These are phyloP conservation scores for Termitomyces sp. DNA, from an alignment of 768 basidiomycete genomes.

Conservation along the genomic window DNA sequence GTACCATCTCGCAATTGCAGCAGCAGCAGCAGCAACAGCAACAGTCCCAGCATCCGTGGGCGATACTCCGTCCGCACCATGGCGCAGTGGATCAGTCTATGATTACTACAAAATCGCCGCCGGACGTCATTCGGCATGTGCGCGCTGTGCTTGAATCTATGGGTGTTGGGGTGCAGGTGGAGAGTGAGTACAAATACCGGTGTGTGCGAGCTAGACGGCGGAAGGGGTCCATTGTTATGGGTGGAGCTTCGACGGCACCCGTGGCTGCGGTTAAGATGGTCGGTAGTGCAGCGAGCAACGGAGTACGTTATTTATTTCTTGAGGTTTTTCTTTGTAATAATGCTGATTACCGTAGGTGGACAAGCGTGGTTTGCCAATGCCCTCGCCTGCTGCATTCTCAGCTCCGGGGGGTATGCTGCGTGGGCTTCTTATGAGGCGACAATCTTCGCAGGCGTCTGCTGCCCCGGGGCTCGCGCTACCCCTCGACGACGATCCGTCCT, in stretches of 20 bases:
- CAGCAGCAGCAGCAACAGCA: conserved; percentile 2
- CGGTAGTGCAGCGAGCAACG: conserved; percentile 80
- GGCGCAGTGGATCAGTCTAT: conserved; percentile 90
- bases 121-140: conserved; percentile 85
- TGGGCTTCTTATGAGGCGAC: conserved; percentile 84
- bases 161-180: conserved; percentile 85
- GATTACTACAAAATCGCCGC: conserved; percentile 78
- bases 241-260: conserved; percentile 27
- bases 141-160: conserved; percentile 74
- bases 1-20: conserved; percentile 22
- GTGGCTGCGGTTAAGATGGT: conserved; percentile 72
- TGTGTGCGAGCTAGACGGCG: conserved; percentile 76
- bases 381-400: conserved; percentile 67
- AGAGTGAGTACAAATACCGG: conserved; percentile 87
- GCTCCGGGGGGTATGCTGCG: conserved; percentile 76
- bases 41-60: conserved; percentile 19
- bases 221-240: conserved; percentile 41
- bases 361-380: conserved; percentile 81
- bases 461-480: conserved; percentile 19
- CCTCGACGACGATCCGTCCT: conserved; percentile 41
- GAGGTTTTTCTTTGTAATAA: background rate
- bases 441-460: conserved; percentile 74
- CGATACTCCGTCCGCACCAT: conserved; percentile 75
- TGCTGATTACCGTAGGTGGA: conserved; percentile 55
- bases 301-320: conserved; percentile 52